Conservation (phyloP, 1,284 basidiomycete species). For the Schizopora paradoxa region DNA sequence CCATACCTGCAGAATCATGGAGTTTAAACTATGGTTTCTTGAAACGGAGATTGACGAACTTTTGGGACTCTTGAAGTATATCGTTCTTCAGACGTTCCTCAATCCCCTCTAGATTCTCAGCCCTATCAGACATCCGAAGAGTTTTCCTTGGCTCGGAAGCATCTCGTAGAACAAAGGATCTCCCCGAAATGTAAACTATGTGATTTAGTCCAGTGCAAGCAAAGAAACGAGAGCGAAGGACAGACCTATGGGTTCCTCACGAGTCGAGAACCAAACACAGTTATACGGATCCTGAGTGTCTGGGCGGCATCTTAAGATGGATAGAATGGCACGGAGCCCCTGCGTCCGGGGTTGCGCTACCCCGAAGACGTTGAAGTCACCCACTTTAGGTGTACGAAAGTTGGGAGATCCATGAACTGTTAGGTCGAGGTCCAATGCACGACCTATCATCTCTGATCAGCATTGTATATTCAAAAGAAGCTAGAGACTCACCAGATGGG, state of each 20-base stretch:
- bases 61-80: conserved; percentile 83
- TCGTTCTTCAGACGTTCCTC: conserved; percentile 89
- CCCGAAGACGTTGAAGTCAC: conserved; percentile 84
- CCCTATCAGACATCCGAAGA: conserved; percentile 83
- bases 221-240: conserved; percentile 9
- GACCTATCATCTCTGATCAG: conserved; percentile 40
- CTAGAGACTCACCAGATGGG: conserved; percentile 56
- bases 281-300: conserved; percentile 54
- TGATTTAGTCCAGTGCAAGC: conserved; percentile 20
- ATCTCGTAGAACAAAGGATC: conserved; percentile 96
- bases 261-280: conserved; percentile 82
- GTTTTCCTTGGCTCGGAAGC: conserved; percentile 80
- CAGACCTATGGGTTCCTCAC: conserved; percentile 77
- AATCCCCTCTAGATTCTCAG: conserved; percentile 94
- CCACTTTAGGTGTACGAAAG: conserved; percentile 78
- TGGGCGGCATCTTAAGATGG: conserved; percentile 78
- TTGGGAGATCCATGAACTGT: conserved; percentile 95
- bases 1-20: conserved; percentile 59
- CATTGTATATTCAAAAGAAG: conserved; percentile 8
- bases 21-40: conserved; percentile 7
- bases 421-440: conserved; percentile 87
- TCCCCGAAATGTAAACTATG: conserved; percentile 84
- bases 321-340: conserved; percentile 88
- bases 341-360: conserved; percentile 93
- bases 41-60: conserved; percentile 37